Conservation (phyloP, 2,329 filamentous ascomycete species). For the Hypoxylon sp. region DNA sequence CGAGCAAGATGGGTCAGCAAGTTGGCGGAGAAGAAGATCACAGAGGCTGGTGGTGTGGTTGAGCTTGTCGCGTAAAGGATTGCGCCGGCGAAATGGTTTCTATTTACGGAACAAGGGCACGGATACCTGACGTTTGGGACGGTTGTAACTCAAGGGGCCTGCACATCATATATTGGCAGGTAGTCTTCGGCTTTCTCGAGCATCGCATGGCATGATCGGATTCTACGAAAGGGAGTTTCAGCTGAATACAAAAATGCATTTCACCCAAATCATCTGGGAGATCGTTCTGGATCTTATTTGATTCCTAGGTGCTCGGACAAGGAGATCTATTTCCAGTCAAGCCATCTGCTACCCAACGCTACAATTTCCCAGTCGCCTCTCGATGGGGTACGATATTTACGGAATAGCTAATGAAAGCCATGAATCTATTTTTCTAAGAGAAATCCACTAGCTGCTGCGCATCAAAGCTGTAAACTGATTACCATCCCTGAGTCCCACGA, state of each 20-base stretch:
- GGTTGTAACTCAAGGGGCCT: constrained; percentile 40
- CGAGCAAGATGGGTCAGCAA: constrained; percentile 94
- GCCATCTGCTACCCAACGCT: too few relatives aligned
- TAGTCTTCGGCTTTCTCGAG: constrained; percentile 42
- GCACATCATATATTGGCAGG: constrained; percentile 35
- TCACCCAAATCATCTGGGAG: constrained; percentile 37
- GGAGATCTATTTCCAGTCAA: too few relatives aligned
- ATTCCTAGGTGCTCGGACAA: too few relatives aligned
- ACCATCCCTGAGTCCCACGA: too few relatives aligned
- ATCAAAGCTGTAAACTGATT: too few relatives aligned
- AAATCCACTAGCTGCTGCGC: too few relatives aligned
- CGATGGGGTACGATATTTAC: too few relatives aligned
- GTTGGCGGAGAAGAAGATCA: constrained; percentile 99
- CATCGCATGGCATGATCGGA: constrained; percentile 44
- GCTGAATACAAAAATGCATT: constrained; percentile 44
- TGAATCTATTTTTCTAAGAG: too few relatives aligned
- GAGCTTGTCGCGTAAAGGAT: constrained; percentile 90
- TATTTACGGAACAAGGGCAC: constrained; percentile 38
- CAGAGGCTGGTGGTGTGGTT: constrained; percentile 93
- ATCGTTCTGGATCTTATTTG: too few relatives aligned
- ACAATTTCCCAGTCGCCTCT: too few relatives aligned
- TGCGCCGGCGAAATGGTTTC: constrained; percentile 26
- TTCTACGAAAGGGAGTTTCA: constrained; percentile 44
- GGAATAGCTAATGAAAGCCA: too few relatives aligned
- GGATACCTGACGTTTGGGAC: constrained; percentile 43